These are phyloP conservation scores for Cercophora scortea DNA, from an alignment of 495 filamentous ascomycete species.

Conservation along the genomic window DNA sequence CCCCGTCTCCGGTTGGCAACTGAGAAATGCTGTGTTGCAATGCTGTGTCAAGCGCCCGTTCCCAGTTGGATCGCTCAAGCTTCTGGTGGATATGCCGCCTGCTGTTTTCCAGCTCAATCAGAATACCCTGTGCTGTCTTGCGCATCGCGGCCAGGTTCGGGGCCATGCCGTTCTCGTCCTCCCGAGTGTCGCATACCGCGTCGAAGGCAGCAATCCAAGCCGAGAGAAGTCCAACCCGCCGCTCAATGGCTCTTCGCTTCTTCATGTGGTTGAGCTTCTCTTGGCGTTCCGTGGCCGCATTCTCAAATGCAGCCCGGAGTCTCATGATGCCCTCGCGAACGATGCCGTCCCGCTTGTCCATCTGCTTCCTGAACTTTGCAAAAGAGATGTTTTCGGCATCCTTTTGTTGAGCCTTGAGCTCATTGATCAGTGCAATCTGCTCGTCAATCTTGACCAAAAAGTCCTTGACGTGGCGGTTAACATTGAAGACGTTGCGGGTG, in stretches of 20 bases:
- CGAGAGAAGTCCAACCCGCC: constrained; percentile 73
- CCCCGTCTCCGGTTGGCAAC: constrained; percentile 63
- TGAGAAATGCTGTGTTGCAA: constrained; percentile 77
- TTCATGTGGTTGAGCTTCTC: constrained; percentile 76
- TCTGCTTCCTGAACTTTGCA: constrained; percentile 81
- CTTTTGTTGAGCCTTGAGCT: constrained; percentile 85
- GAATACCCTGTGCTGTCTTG: constrained; percentile 78
- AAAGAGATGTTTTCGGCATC: constrained; percentile 82
- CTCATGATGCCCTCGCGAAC: constrained; percentile 76
- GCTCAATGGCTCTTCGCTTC: constrained; percentile 74
- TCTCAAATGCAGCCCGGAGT: constrained; percentile 76
- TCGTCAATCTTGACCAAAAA: constrained; percentile 96
- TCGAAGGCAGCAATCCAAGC: constrained; percentile 95
- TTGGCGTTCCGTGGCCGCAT: constrained; percentile 67
- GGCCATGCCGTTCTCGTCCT: constrained; percentile 57
- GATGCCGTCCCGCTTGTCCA: constrained; percentile 69
- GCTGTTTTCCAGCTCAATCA: constrained; percentile 80
- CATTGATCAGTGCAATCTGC: constrained; percentile 87
- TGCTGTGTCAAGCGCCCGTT: constrained; percentile 74
- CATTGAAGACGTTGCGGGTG: constrained; percentile 96
- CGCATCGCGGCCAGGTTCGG: constrained; percentile 65
- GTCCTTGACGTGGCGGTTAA: constrained; percentile 98
- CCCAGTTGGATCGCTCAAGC: constrained; percentile 74
- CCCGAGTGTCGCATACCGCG: constrained; percentile 61
- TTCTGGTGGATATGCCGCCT: constrained; percentile 83